Percentiles rank a stretch among this genome's conserved stretches.
Evolutionary conservation across 768 basidiomycete genomes (phyloP).

Genomic region (Vararia minispora): DNA sequence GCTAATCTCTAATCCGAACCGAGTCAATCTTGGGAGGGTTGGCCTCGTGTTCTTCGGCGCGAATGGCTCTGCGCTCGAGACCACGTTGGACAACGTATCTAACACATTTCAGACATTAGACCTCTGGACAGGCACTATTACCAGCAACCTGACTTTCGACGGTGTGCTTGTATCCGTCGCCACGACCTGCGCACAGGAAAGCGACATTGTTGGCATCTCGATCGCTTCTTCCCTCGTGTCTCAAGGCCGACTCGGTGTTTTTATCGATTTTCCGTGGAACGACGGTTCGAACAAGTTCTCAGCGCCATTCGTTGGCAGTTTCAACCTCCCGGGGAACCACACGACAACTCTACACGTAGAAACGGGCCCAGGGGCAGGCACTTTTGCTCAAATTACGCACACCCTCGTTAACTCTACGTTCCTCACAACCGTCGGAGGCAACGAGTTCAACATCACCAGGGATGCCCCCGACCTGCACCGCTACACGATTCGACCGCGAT

Average conservation of each 20-base stretch:
- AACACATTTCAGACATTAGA: conserved; percentile 33
- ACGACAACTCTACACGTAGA: conserved; percentile 27
- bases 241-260: conserved; percentile 30
- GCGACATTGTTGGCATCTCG: conserved; percentile 29
- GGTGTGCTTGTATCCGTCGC: conserved; percentile 27
- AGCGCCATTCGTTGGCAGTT: conserved; percentile 48
- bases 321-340: conserved; percentile 35
- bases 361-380: conserved; percentile 7
- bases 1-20: conserved; percentile 47
- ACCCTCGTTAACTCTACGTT: conserved; percentile 29
- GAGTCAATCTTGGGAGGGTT: conserved; percentile 41
- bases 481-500: conserved; percentile 31
- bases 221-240: conserved; percentile 31
- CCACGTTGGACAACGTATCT: conserved; percentile 28
- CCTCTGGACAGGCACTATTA: conserved; percentile 44
- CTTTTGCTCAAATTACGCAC: conserved; percentile 31
- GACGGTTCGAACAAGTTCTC: conserved; percentile 44
- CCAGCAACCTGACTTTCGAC: conserved; percentile 31
- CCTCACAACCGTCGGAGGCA: conserved; percentile 32
- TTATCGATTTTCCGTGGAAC: conserved; percentile 53
- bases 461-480: conserved; percentile 34
- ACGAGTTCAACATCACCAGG: conserved; percentile 27
- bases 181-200: conserved; percentile 28
- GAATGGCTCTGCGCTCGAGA: conserved; percentile 18
- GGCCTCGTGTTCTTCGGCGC: conserved; percentile 32